Percentiles rank a stretch among this genome's conserved stretches.
phyloP scores from a whole-genome alignment of 1,284 basidiomycete species.

The Afroboletus lepidellus region DNA sequence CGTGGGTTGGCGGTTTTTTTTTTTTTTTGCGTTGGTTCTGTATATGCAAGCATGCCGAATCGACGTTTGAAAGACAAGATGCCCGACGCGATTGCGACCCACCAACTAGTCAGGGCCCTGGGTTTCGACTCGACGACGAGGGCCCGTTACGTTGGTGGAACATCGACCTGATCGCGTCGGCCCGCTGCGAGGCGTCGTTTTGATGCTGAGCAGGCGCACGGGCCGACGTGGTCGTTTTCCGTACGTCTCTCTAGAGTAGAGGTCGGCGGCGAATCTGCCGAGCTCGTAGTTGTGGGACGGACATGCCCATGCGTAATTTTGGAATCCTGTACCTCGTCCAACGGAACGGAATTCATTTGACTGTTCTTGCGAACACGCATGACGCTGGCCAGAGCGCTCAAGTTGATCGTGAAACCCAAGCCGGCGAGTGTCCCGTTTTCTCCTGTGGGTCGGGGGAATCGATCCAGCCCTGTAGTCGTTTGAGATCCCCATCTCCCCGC shows the following conservation, averaged over 20 bases:
- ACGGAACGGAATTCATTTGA: too few relatives aligned
- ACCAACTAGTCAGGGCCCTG: slow-evolving; percentile 58
- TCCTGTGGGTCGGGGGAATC: background rate
- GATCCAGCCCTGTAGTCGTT: slow-evolving; percentile 23
- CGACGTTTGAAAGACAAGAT: too few relatives aligned
- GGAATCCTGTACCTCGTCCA: slow-evolving; percentile 9
- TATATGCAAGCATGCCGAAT: too few relatives aligned
- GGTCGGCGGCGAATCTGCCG: slow-evolving; percentile 37
- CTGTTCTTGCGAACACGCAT: slow-evolving; percentile 4
- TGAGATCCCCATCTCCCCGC: slow-evolving; percentile 24
- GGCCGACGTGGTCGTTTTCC: slow-evolving; percentile 33
- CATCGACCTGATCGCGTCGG: slow-evolving; percentile 35
- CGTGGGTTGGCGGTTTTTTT: too few relatives aligned
- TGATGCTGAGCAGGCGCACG: slow-evolving; percentile 44
- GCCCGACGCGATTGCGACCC: too few relatives aligned
- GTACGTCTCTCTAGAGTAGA: slow-evolving; percentile 58
- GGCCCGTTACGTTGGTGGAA: slow-evolving; percentile 62
- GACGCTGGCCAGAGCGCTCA: slow-evolving; percentile 16
- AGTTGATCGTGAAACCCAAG: slow-evolving; percentile 31
- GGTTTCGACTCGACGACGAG: slow-evolving; percentile 35
- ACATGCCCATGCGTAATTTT: slow-evolving; percentile 36
- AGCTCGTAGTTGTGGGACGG: slow-evolving; percentile 60
- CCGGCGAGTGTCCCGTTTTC: slow-evolving; percentile 20
- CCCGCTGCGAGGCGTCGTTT: slow-evolving; percentile 47
- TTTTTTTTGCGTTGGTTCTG: too few relatives aligned